These are phyloP conservation scores for Puccinia triticina DNA, from an alignment of 1,284 basidiomycete genomes.

Conservation along the genomic window DNA sequence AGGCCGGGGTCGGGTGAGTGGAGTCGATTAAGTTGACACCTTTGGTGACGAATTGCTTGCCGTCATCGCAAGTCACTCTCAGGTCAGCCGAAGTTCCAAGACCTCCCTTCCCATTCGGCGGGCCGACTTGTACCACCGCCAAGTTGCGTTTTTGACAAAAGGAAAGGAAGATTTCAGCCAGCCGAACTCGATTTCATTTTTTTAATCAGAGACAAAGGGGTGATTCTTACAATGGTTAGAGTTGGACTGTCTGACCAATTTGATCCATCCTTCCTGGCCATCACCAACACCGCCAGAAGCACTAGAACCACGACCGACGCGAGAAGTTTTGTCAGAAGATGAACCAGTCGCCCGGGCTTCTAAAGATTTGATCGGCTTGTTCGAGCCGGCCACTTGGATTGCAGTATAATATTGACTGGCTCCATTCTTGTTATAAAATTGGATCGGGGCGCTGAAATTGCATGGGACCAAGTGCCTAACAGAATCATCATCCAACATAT, in stretches of 20 bases:
- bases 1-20: neutral
- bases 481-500: neutral
- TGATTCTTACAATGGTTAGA: constrained; percentile 32
- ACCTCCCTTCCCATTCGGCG: neutral
- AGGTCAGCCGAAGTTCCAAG: constrained; percentile 11
- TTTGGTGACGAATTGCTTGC: constrained; percentile 8
- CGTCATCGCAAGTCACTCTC: constrained; percentile 9
- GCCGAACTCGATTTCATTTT: neutral
- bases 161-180: constrained; percentile 2
- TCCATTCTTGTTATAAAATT: constrained; percentile 32
- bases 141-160: neutral
- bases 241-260: neutral
- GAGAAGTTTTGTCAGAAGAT: neutral
- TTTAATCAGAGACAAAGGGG: neutral
- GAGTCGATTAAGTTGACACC: neutral
- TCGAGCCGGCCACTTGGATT: constrained; percentile 18
- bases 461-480: constrained; percentile 24
- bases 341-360: neutral
- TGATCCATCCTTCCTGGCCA: neutral
- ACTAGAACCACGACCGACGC: constrained; percentile 10
- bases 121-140: neutral
- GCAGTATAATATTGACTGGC: constrained; percentile 3
- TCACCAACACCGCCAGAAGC: neutral
- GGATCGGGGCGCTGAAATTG: constrained; percentile 5
- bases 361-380: constrained; percentile 8